A percentile compares a stretch with the other conserved stretches of the same genome.
Evolutionary conservation across 805 yeast genomes (phyloP).

Genomic region (Sugiyamaella marilandica): DNA sequence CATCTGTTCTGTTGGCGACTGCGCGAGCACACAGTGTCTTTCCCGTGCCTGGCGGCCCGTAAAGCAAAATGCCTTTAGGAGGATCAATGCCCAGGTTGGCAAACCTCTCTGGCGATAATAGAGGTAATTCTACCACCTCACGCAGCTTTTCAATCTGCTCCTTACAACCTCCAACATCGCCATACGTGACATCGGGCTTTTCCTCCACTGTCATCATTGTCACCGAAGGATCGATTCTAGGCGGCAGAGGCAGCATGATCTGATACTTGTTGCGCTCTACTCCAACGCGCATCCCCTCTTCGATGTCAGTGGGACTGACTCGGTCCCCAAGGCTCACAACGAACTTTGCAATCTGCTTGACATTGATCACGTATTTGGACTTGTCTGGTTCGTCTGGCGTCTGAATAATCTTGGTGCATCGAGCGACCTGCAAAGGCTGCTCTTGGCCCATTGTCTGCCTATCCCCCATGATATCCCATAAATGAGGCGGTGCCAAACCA

Average conservation of each 20-base stretch:
- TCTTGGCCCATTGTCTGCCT: constrained; percentile 88
- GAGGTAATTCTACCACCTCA: constrained; percentile 93
- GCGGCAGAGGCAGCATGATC: constrained; percentile 95
- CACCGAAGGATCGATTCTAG: constrained; percentile 94
- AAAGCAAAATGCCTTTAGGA: constrained; percentile 92
- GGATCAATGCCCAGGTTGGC: constrained; percentile 97
- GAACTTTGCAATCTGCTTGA: constrained; percentile 96
- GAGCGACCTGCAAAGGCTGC: constrained; percentile 95
- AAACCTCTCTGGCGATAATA: constrained; percentile 92
- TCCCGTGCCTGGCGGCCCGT: constrained; percentile 99
- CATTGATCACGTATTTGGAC: constrained; percentile 89
- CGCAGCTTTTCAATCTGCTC: constrained; percentile 95
- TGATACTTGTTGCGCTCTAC: constrained; percentile 96
- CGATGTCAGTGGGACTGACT: constrained; percentile 97
- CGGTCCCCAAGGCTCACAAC: constrained; percentile 96
- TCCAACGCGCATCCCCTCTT: constrained; percentile 99
- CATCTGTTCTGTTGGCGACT: constrained; percentile 98
- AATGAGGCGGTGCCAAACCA: constrained; percentile 92
- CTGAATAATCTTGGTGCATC: constrained; percentile 92
- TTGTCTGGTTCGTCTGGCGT: constrained; percentile 72
- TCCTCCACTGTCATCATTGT: constrained; percentile 99
- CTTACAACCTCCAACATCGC: constrained; percentile 98
- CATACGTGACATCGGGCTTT: constrained; percentile 97
- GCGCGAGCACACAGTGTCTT: constrained; percentile 98
- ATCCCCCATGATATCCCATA: constrained; percentile 98